Evolutionary conservation across 306 rosid species (phyloP), one percentile per base, ranked within the genome.

Genomic region (Prunus dulcis): DNA sequence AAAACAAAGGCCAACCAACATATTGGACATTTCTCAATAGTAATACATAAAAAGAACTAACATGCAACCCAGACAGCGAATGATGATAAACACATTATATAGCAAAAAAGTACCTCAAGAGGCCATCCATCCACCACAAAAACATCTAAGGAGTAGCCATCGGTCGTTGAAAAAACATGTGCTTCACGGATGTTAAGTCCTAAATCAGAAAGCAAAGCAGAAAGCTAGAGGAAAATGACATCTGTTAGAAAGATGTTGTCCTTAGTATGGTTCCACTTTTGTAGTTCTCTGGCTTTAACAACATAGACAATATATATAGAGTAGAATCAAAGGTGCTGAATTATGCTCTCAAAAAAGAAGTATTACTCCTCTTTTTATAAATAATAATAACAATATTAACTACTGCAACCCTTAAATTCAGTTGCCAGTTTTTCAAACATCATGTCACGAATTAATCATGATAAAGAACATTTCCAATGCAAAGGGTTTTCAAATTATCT

Each of bases 111-210:
- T 86, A 90, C 95, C 95, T 90, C 88, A 60, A 43, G 45, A 34
- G 76, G 85, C 94, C 94, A 90, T 74, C 93, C 93, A 66, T 89
- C 93, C 76, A 89, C 93, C 86, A 89, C 86, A 81, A 86, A 87
- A 50, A 84, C 82, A 65, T 79, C 86, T 51, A 84, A 81, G 73
- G 91, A 88, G 81, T 83, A 88, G 77, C 86, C 88, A 72, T 88
- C 91, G 18, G 84, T 81, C n/a, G 91, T 88, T 17, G 89, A 88
- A 80, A 88, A 88, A 41, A 88, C 91, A 64, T 88, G 91, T 67
- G 91, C 91, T 77, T 88, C 91, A 38, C 91, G 91, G 70, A 88
- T 88, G 82, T 88, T 88, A 70, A 88, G 86, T 71, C 86, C 91
- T 81, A 88, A 85, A 79, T 88, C 89, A 50, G 91, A 88, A 69